These are phyloP conservation scores for Globisporangium cederbergense DNA, from an alignment of 352 stramenopile genomes.

Conservation along the genomic window DNA sequence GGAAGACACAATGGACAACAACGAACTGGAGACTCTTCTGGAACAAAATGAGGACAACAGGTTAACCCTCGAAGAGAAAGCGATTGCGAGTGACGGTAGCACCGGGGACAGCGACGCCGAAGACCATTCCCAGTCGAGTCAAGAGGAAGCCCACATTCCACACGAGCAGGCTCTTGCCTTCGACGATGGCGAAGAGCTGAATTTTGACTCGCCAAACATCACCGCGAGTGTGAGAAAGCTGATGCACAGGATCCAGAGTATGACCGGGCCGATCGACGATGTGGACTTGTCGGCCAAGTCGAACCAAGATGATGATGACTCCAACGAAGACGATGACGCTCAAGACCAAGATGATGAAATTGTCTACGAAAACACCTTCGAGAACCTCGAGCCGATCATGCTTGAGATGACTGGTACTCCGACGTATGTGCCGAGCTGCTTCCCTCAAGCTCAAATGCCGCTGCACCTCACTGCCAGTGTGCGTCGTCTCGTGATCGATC, in stretches of 20 bases:
- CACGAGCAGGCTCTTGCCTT: not conserved
- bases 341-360: slow-evolving; percentile 9
- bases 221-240: slow-evolving; percentile 17
- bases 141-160: too few relatives aligned
- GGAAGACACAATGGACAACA: slow-evolving; percentile 21
- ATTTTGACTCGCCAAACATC: slow-evolving; percentile 17
- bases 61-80: slow-evolving; percentile 10
- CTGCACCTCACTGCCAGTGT: slow-evolving; percentile 71
- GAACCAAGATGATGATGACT: slow-evolving; percentile 22
- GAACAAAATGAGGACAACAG: slow-evolving; percentile 13
- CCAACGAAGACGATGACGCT: slow-evolving; percentile 6
- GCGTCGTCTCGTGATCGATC: slow-evolving; percentile 67
- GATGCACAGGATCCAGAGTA: slow-evolving; percentile 21
- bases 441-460: slow-evolving; percentile 41
- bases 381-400: slow-evolving; percentile 13
- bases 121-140: not conserved
- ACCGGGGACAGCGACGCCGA: slow-evolving; percentile 1
- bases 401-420: slow-evolving; percentile 11
- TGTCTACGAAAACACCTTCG: not conserved
- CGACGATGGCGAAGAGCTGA: slow-evolving; percentile 12
- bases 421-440: slow-evolving; percentile 19
- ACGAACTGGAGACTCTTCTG: slow-evolving; percentile 20
- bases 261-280: slow-evolving; percentile 2
- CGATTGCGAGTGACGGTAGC: not conserved
- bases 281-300: slow-evolving; percentile 6